A percentile compares a stretch with the other conserved stretches of the same genome.
Conservation (phyloP, 257 asterid genomes). For the Solanum clarkiae region DNA sequence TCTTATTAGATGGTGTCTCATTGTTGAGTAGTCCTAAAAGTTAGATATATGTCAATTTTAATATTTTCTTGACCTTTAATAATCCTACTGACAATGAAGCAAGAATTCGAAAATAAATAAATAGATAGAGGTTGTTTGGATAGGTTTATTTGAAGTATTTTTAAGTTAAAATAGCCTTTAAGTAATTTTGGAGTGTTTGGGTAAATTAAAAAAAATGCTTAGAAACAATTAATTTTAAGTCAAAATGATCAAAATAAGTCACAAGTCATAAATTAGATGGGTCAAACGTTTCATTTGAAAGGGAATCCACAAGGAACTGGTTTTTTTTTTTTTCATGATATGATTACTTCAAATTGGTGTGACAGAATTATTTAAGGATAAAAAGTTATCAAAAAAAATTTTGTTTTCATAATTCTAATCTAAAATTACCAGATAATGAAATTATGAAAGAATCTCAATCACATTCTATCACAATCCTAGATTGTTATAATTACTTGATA, state of each 20-base stretch:
- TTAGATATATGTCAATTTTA: background rate
- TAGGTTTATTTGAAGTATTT: background rate
- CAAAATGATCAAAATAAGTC: too few relatives aligned
- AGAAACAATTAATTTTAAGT: too few relatives aligned
- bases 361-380: background rate
- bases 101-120: background rate
- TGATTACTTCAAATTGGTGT: background rate
- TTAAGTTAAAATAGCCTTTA: too few relatives aligned
- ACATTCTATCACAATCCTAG: background rate
- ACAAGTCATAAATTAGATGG: background rate
- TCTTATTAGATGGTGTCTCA: background rate
- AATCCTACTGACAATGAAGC: background rate
- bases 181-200: too few relatives aligned
- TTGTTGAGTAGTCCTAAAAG: background rate
- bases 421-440: background rate
- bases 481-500: background rate
- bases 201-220: too few relatives aligned
- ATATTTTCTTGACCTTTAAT: background rate
- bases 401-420: background rate
- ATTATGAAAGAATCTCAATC: background rate
- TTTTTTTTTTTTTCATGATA: background rate
- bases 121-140: background rate
- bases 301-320: background rate
- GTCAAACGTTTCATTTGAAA: conserved; percentile 6
- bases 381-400: too few relatives aligned